A percentile compares a stretch with the other conserved stretches of the same genome.
These are phyloP conservation scores for Vinca minor DNA, from an alignment of 257 asterid genomes.

Conservation along the genomic window DNA sequence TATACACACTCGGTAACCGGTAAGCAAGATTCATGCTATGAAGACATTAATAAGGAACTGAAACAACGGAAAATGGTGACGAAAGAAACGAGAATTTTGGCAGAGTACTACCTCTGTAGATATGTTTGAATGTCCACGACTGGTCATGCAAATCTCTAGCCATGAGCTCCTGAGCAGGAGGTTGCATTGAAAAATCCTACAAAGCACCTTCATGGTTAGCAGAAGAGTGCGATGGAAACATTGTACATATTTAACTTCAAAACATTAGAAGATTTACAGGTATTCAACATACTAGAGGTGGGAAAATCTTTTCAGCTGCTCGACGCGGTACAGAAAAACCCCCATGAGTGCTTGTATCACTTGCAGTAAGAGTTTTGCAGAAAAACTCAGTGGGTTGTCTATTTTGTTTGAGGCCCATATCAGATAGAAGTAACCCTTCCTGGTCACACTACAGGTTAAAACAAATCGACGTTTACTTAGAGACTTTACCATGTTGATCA, in stretches of 20 bases:
- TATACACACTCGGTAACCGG: background rate
- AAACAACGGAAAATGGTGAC: background rate
- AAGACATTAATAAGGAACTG: background rate
- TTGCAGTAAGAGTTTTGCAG: constrained; percentile 94
- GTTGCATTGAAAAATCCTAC: constrained; percentile 97
- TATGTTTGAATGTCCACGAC: constrained; percentile 90
- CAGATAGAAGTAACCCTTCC: constrained; percentile 80
- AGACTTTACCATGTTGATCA: no score
- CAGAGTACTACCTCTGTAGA: constrained; percentile 59
- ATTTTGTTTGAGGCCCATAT: constrained; percentile 68
- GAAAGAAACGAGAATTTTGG: background rate
- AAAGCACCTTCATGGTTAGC: constrained; percentile 13
- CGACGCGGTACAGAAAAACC: constrained; percentile 98
- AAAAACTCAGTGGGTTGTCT: constrained; percentile 86
- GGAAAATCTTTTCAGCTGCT: constrained; percentile 97
- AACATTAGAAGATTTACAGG: background rate
- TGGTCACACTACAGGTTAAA: constrained; percentile 57
- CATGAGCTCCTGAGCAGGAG: constrained; percentile 87
- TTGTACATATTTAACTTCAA: background rate
- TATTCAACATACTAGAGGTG: constrained; percentile 56
- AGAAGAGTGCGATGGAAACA: background rate
- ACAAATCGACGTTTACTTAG: constrained; percentile 13
- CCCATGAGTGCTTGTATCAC: constrained; percentile 99
- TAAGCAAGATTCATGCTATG: background rate
- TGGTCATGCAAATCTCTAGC: constrained; percentile 96